These are phyloP conservation scores for Quercus lobata DNA, from an alignment of 331 rosid genomes.

Conservation along the genomic window DNA sequence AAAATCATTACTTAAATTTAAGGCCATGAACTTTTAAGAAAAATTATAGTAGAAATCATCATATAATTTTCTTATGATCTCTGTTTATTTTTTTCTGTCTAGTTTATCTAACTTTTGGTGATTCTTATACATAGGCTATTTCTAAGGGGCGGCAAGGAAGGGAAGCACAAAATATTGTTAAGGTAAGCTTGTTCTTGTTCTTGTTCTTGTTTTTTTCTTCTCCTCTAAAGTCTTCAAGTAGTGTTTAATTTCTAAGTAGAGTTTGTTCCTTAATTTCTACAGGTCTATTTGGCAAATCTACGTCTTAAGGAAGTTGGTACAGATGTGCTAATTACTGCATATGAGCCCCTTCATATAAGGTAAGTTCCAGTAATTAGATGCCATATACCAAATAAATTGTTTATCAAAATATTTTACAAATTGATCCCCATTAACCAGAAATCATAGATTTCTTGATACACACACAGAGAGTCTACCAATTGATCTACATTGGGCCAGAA, in stretches of 20 bases:
- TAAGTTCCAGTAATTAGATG: conserved; percentile 35
- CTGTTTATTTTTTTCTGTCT: background rate
- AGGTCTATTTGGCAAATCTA: conserved; percentile 87
- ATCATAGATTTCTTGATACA: background rate
- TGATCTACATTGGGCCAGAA: background rate
- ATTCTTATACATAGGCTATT: conserved; percentile 43
- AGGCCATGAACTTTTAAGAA: background rate
- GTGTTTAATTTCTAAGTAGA: conserved; percentile 5
- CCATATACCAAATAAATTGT: background rate
- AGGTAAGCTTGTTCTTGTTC: conserved; percentile 37
- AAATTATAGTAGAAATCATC: background rate
- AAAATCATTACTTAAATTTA: background rate
- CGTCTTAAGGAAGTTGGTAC: conserved; percentile 82
- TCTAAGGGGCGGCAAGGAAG: conserved; percentile 95
- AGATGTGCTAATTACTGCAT: conserved; percentile 74
- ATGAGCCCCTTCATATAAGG: conserved; percentile 89
- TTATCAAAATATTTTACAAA: background rate
- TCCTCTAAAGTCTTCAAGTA: background rate
- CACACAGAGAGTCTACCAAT: background rate
- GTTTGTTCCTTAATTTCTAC: conserved; percentile 15
- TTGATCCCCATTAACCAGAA: background rate
- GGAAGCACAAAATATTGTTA: conserved; percentile 91
- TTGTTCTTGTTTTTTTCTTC: background rate
- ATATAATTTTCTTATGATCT: background rate
- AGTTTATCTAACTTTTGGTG: background rate